Base-by-base conservation (phyloP, 352 stramenopile species). In the Phytophthora palmivora region DNA sequence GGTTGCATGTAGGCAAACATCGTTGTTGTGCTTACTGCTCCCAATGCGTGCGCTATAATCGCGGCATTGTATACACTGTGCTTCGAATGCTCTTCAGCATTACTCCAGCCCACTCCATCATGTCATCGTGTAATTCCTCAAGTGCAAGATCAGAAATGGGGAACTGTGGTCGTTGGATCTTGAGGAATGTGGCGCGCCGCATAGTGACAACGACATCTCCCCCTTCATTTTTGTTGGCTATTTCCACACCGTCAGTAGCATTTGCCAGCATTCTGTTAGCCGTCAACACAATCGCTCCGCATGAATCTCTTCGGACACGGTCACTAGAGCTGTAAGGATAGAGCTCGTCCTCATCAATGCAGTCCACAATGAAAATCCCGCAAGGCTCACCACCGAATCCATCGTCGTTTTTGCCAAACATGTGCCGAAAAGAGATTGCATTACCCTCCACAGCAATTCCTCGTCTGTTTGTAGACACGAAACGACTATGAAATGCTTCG, bases 361-460 rank as follows among this genome's bases (percentile, higher is more conserved):
- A 73, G 38, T 78, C 68, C 18, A 60, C 24, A 12, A 51, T 42
- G 4, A 64, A 41, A 3, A 70, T n/a, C 8, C 37, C 59, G 14
- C 51, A 60, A 36, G 53, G 22, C 11, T 59, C 30, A 12, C 47
- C 37, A 11, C 42, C 47, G 12, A 41, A 70, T 2, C 43, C 41
- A 19, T 32, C n/a, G 6, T 65, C 47, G 22, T 46, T 38, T 19
- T 58, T 39, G 22, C 39, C 33, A 16, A 73, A 70, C 32, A 75
- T 38, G 16, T 67, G 58, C 10, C 46, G 47, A 36, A 74, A 78
- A 0, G 58, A 49, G 14, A 74, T 58, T 12, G 55, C 50, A 46
- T 76, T 81, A 3, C 47, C 58, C 36, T 82, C 73, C 11, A 58
- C 39, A 16, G 43, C 44, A 45, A 72, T 54, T 14, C 69, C 69